A percentile compares a stretch with the other conserved stretches of the same genome.
Conservation (phyloP, 129 eudicot species). For the sunflower (Helianthus annuus) region DNA sequence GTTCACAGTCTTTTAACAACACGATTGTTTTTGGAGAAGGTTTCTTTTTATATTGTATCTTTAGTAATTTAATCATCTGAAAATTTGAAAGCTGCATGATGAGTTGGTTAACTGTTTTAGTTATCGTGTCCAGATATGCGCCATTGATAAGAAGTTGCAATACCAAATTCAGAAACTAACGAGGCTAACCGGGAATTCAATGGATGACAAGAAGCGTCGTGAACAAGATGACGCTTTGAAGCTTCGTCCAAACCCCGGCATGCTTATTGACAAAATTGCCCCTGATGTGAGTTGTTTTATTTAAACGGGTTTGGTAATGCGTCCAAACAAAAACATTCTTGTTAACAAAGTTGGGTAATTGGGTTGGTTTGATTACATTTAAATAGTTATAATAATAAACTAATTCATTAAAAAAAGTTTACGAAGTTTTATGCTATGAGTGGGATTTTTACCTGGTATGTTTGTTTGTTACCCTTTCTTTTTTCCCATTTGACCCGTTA, state of each 20-base stretch:
- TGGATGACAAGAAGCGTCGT: constrained; percentile 41
- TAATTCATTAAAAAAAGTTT: constrained; percentile 2
- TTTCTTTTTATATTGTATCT: neutral
- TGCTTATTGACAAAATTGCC: constrained; percentile 52
- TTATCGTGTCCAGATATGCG: constrained; percentile 61
- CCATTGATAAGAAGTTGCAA: constrained; percentile 76
- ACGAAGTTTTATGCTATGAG: neutral
- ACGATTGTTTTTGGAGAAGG: constrained; percentile 87
- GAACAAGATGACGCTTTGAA: constrained; percentile 63
- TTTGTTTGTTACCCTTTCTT: neutral
- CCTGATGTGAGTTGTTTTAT: constrained; percentile 44
- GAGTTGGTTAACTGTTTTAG: neutral
- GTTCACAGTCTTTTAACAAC: constrained; percentile 81
- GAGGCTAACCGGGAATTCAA: constrained; percentile 31
- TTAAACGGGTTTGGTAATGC: neutral
- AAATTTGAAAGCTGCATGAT: neutral
- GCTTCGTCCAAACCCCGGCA: constrained; percentile 79
- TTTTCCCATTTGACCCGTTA: neutral
- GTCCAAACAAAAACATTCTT: neutral
- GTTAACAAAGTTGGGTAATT: constrained; percentile 5
- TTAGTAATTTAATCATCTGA: neutral
- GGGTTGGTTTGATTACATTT: neutral
- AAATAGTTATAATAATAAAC: neutral
- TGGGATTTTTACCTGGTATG: no score
- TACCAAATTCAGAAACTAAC: constrained; percentile 88